Evolutionary conservation across 2,329 filamentous ascomycete genomes (phyloP).

Genomic region (Paramyrothecium roridum): DNA sequence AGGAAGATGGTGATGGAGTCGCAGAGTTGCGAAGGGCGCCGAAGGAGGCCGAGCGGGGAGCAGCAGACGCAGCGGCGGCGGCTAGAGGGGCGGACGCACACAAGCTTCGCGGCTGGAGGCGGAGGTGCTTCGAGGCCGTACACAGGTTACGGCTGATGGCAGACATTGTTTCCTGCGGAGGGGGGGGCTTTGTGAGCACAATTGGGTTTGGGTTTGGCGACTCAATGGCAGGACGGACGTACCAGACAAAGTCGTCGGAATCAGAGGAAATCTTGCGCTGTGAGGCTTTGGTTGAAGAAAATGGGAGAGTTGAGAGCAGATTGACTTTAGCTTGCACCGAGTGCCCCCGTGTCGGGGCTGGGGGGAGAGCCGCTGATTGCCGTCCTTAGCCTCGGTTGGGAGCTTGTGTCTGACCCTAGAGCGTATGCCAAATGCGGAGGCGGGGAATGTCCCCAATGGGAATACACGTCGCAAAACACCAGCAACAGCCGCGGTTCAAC

Average conservation of each 20-base stretch:
- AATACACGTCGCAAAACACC: neutral
- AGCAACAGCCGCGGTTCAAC: neutral
- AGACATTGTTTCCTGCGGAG: constrained; percentile 41
- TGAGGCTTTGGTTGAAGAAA: neutral
- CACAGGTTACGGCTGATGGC: constrained; percentile 52
- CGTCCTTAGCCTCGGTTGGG: neutral
- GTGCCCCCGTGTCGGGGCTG: neutral
- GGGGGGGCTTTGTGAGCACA: no score
- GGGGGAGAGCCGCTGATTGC: neutral
- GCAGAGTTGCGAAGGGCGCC: constrained; percentile 27
- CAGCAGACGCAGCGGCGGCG: constrained; percentile 23
- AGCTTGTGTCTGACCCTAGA: no score
- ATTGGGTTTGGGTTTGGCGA: neutral
- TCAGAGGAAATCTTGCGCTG: neutral
- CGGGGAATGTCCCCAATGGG: neutral
- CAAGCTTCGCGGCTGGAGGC: constrained; percentile 36
- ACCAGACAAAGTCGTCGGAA: neutral
- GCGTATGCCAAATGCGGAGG: neutral
- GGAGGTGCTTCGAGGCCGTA: constrained; percentile 52
- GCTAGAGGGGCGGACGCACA: constrained; percentile 30
- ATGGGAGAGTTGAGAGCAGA: neutral
- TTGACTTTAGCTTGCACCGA: neutral
- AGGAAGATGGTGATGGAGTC: constrained; percentile 21
- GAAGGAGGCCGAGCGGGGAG: constrained; percentile 21
- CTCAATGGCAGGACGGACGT: neutral